These are phyloP conservation scores for Neckera pumila DNA, from an alignment of 225 moss, liverwort and hornwort genomes.

Conservation along the genomic window DNA sequence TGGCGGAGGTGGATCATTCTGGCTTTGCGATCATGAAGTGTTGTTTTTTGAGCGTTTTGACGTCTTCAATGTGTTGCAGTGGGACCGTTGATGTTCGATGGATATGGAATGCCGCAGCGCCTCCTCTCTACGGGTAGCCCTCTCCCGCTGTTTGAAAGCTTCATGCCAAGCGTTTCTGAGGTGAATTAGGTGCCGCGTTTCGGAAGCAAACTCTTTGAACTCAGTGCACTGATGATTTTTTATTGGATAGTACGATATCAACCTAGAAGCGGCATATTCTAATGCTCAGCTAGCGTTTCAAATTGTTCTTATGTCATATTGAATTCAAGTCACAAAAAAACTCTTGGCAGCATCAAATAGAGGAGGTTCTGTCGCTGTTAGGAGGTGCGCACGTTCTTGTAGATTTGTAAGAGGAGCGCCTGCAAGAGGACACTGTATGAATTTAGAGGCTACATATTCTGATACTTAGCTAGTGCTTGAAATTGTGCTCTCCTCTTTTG, in stretches of 20 bases:
- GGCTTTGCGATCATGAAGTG: background rate
- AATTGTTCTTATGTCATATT: background rate
- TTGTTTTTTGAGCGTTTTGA: background rate
- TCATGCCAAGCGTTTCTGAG: constrained; percentile 14
- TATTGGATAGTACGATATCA: background rate
- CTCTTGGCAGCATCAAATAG: constrained; percentile 30
- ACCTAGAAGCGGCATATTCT: background rate
- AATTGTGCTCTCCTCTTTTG: background rate
- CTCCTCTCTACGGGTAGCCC: constrained; percentile 23
- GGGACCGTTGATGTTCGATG: constrained; percentile 31
- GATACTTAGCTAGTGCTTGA: background rate
- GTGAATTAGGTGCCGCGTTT: constrained; percentile 2
- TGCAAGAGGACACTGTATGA: constrained; percentile 18
- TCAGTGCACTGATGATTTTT: background rate
- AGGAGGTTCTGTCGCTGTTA: constrained; percentile 20
- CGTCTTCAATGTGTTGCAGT: constrained; percentile 7
- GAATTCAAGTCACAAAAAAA: background rate
- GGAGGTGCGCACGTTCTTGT: constrained; percentile 36
- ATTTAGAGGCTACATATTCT: background rate
- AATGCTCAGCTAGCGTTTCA: background rate
- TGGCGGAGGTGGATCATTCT: background rate
- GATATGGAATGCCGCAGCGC: constrained; percentile 29
- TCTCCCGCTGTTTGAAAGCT: constrained; percentile 12
- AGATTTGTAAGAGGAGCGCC: constrained; percentile 34
- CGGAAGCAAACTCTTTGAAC: background rate